phyloP scores from a whole-genome alignment of 768 basidiomycete genomes.

The Termitomyces sp. region DNA sequence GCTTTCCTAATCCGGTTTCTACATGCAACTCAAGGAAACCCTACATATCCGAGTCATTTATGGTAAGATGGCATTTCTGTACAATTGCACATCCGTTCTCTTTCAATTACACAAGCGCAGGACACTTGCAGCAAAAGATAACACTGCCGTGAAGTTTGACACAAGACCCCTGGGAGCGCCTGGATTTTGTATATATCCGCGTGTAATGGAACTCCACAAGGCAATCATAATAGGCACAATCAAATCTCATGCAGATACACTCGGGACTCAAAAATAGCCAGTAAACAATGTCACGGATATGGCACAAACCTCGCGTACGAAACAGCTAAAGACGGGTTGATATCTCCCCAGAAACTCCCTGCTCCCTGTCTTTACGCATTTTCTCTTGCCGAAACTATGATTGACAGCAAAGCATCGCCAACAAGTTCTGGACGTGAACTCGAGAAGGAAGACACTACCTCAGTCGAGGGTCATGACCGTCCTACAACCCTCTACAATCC shows the following conservation, averaged over 20 bases:
- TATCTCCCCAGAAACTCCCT: neutral
- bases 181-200: neutral
- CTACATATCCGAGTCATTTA: no score
- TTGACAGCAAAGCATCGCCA: conserved; percentile 8
- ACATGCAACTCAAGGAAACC: no score
- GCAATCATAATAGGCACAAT: neutral
- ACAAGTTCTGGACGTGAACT: conserved; percentile 12
- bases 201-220: neutral
- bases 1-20: neutral
- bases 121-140: neutral
- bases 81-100: neutral
- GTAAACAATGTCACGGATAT: neutral
- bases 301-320: neutral
- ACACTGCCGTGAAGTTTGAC: neutral
- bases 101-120: neutral
- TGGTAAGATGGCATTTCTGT: no score
- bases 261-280: neutral
- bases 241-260: neutral
- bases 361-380: neutral
- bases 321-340: neutral
- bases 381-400: conserved; percentile 9
- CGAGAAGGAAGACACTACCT: conserved; percentile 25
- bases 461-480: conserved; percentile 17
- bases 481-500: conserved; percentile 32
- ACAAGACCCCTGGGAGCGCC: no score